Conservation (phyloP, 805 yeast species). For the Ogataea siamensis region DNA sequence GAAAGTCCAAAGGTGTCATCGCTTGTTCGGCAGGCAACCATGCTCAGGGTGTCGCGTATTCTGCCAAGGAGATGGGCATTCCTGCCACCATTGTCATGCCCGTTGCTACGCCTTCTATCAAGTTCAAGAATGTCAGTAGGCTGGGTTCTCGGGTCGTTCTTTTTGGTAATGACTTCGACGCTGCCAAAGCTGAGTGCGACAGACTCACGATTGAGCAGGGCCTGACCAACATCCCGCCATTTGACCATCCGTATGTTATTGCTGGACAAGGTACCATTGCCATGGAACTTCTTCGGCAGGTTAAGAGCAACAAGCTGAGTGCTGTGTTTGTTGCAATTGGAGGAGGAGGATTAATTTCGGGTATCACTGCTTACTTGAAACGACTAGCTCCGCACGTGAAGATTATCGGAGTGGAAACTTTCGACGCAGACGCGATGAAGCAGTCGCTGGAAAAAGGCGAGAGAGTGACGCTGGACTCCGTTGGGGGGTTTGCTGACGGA, state of each 20-base stretch:
- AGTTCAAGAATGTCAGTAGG: constrained; percentile 86
- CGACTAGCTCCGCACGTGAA: constrained; percentile 97
- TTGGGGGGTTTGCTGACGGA: constrained; percentile 98
- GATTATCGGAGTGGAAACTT: constrained; percentile 93
- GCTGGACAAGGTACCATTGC: constrained; percentile 99
- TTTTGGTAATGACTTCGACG: constrained; percentile 90
- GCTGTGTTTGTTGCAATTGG: constrained; percentile 95
- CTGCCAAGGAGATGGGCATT: constrained; percentile 79
- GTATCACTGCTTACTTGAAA: constrained; percentile 85
- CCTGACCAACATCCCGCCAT: constrained; percentile 92
- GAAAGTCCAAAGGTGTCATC: constrained; percentile 80
- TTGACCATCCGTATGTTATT: constrained; percentile 95
- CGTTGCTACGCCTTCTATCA: constrained; percentile 91
- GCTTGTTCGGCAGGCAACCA: constrained; percentile 99
- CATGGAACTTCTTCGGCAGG: constrained; percentile 86
- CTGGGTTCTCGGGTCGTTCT: constrained; percentile 93
- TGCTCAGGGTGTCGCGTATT: constrained; percentile 97
- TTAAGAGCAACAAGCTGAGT: constrained; percentile 67
- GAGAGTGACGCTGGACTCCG: constrained; percentile 59
- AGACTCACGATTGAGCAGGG: constrained; percentile 68
- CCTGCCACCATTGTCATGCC: constrained; percentile 99
- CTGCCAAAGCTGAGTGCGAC: constrained; percentile 89
- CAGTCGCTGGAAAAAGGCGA: constrained; percentile 60
- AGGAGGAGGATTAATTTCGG: constrained; percentile 95
- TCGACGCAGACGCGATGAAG: constrained; percentile 90